phyloP scores from a whole-genome alignment of 768 basidiomycete genomes.

The Boletus insuetus region DNA sequence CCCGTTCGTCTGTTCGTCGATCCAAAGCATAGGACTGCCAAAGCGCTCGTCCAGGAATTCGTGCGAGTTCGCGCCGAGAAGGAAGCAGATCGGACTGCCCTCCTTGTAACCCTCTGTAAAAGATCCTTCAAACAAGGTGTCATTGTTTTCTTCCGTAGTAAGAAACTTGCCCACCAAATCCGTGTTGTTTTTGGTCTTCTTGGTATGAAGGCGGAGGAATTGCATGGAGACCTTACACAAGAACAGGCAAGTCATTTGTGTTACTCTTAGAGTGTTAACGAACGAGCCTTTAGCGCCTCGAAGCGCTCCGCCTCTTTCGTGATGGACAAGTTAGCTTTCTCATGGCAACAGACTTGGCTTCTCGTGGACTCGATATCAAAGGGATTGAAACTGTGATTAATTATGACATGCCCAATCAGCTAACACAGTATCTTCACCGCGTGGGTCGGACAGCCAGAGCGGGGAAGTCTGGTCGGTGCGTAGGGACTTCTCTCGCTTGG shows the following conservation, averaged over 20 bases:
- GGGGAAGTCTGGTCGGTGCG: conserved; percentile 86
- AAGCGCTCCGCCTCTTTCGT: conserved; percentile 82
- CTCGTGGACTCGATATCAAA: conserved; percentile 95
- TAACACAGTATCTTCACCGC: conserved; percentile 93
- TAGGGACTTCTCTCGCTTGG: conserved; percentile 7
- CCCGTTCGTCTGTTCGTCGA: conserved; percentile 96
- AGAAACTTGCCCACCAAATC: conserved; percentile 97
- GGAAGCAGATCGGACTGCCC: conserved; percentile 70
- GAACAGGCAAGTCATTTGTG: conserved; percentile 65
- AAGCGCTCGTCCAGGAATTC: conserved; percentile 89
- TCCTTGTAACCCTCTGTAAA: conserved; percentile 83
- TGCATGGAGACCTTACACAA: conserved; percentile 95
- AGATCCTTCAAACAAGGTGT: conserved; percentile 80
- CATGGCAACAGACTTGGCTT: conserved; percentile 95
- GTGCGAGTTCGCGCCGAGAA: conserved; percentile 84
- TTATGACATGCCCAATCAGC: conserved; percentile 95
- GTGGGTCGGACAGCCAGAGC: conserved; percentile 97
- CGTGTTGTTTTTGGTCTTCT: conserved; percentile 87
- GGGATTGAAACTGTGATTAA: conserved; percentile 98
- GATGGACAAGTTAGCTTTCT: conserved; percentile 87
- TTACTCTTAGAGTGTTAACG: not conserved
- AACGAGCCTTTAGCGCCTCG: conserved; percentile 60
- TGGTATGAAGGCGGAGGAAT: conserved; percentile 86
- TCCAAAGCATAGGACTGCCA: conserved; percentile 84
- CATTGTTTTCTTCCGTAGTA: conserved; percentile 94